phyloP scores from a whole-genome alignment of 352 stramenopile species.

The Globisporangium cederbergense region DNA sequence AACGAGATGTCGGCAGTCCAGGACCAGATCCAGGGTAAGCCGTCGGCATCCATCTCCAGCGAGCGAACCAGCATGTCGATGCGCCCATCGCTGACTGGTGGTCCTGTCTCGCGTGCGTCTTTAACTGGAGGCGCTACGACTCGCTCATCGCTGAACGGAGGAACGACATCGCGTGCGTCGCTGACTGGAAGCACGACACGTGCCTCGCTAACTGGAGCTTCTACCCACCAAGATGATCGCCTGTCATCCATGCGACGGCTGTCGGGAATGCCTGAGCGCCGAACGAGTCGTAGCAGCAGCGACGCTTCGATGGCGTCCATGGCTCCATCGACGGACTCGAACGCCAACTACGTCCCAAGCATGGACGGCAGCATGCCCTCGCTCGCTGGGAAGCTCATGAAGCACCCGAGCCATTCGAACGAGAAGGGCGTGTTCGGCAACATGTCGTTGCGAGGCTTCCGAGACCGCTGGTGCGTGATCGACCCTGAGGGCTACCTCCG shows the following conservation, averaged over 20 bases:
- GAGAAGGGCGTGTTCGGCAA: conserved; percentile 76
- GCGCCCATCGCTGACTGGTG: conserved; percentile 27
- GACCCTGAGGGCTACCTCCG: conserved; percentile 56
- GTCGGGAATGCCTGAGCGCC: conserved; percentile 34
- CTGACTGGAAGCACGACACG: conserved; percentile 3
- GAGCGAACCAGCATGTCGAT: conserved; percentile 25
- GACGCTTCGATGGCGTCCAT: conserved; percentile 53
- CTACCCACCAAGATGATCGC: conserved; percentile 12
- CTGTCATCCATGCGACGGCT: conserved; percentile 7
- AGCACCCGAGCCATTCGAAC: conserved; percentile 77
- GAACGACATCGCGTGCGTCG: background rate
- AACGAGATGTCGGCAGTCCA: conserved; percentile 72
- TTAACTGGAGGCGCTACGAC: background rate
- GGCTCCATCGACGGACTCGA: conserved; percentile 48
- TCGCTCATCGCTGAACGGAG: conserved; percentile 5
- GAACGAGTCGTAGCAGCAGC: conserved; percentile 41
- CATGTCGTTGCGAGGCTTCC: conserved; percentile 71
- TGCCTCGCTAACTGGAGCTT: conserved; percentile 8
- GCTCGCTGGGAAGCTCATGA: conserved; percentile 59
- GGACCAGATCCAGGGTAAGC: conserved; percentile 25
- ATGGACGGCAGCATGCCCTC: conserved; percentile 31
- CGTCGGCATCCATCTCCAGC: conserved; percentile 23
- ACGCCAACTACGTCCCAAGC: conserved; percentile 24
- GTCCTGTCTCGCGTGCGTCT: background rate
- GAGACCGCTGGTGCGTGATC: conserved; percentile 72